These are phyloP conservation scores for Talaromyces sp. DNA, from an alignment of 2,329 filamentous ascomycete genomes.

Conservation along the genomic window DNA sequence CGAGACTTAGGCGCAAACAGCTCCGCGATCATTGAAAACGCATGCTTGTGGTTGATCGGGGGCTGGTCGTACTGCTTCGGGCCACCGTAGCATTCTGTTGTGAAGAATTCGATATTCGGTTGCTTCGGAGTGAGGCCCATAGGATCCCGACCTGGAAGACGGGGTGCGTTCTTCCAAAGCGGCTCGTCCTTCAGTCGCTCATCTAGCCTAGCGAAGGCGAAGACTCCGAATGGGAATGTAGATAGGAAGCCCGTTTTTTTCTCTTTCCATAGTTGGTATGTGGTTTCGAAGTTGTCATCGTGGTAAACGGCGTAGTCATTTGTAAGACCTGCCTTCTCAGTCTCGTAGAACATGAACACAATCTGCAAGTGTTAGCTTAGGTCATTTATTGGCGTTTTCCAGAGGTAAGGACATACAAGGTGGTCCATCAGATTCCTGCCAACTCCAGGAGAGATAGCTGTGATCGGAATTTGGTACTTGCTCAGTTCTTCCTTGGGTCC, in stretches of 20 bases:
- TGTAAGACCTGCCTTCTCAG: slow-evolving; percentile 55
- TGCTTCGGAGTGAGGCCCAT: slow-evolving; percentile 62
- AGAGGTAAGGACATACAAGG: slow-evolving; percentile 37
- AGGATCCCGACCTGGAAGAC: slow-evolving; percentile 58
- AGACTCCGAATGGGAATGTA: slow-evolving; percentile 65
- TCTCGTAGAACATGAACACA: slow-evolving; percentile 65
- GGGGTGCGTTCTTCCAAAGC: slow-evolving; percentile 57
- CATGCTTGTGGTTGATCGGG: slow-evolving; percentile 56
- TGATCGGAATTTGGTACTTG: slow-evolving; percentile 47
- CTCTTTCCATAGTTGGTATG: slow-evolving; percentile 60
- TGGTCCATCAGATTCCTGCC: slow-evolving; percentile 60
- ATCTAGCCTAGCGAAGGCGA: slow-evolving; percentile 65
- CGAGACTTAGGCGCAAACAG: slow-evolving; percentile 61
- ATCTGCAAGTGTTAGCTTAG: slow-evolving; percentile 42
- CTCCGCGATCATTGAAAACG: slow-evolving; percentile 62
- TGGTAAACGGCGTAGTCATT: slow-evolving; percentile 62
- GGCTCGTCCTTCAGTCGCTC: slow-evolving; percentile 59
- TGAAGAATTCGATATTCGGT: slow-evolving; percentile 66
- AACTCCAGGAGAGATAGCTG: slow-evolving; percentile 54
- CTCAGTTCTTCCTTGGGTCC: slow-evolving; percentile 50
- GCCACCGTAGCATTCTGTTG: slow-evolving; percentile 63
- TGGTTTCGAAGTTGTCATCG: slow-evolving; percentile 53
- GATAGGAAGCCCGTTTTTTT: slow-evolving; percentile 62
- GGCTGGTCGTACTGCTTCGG: slow-evolving; percentile 61
- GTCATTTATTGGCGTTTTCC: not conserved